Base-by-base conservation (phyloP, 2,329 filamentous ascomycete genomes). In the Aurifilum marmelostoma region DNA sequence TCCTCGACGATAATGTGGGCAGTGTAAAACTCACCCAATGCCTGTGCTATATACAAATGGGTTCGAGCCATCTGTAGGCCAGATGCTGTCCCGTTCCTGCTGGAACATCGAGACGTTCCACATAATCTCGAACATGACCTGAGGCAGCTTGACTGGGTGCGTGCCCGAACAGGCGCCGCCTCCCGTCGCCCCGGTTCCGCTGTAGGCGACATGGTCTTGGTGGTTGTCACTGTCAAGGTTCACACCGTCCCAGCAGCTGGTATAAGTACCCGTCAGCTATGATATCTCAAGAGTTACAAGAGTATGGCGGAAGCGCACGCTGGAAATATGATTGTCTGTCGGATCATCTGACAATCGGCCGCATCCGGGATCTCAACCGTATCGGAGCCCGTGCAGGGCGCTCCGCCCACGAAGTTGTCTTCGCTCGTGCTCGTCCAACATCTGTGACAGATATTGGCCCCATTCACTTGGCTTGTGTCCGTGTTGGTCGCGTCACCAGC, bases 301-400 rank as follows among this genome's bases (percentile, higher is more conserved):
- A 2, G 24, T 18, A 27, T 18, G 27, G 21, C 18, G 34, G 34
- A 21, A 14, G 50, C 72, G 43, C 73, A 75, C 78, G 78, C 77
- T 7, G 81, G 80, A 78, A 85, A 85, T 76, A 84, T 83, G 75
- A 85, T 82, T 74, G 83, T 85, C 74, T 84, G 83, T 71, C 83
- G 81, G 78, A 85, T 84, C 80, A 84, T 83, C 78, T 84, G 84
- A 80, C 83, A 84, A 67, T 73, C 77, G 70, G 80, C 77, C 69
- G 79, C 76, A 18, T 75, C 75, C 67, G 84, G 83, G 68, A 86
- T 84, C 43, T 80, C 83, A 61, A 85, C 83, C 3, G 83, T 85
- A 75, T 85, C 84, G 69, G 74, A 77, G 50, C 83, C 83, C 39
- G 79, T 77, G 81, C 83, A 85, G 41, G 84, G 84, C 27, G 83